Conservation (phyloP, 192 early-diverging fungal genomes). For the Geosiphon pyriformis region DNA sequence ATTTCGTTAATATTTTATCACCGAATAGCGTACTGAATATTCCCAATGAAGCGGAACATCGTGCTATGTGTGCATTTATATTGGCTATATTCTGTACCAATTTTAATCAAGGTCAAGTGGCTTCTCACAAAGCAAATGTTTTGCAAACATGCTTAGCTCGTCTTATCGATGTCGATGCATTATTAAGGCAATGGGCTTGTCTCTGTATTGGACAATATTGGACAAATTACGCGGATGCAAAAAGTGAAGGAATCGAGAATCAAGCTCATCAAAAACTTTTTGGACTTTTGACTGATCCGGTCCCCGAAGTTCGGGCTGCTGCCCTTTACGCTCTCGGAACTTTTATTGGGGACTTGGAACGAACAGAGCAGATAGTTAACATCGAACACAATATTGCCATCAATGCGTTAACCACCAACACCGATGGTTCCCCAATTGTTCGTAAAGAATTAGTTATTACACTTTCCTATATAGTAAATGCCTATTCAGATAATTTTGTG, state of each 20-base stretch:
- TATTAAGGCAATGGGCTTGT: slow-evolving; percentile 85
- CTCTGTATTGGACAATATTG: slow-evolving; percentile 84
- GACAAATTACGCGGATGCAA: slow-evolving; percentile 70
- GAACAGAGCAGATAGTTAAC: slow-evolving; percentile 61
- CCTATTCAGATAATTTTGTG: slow-evolving; percentile 61
- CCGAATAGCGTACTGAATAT: slow-evolving; percentile 65
- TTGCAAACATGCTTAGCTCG: slow-evolving; percentile 61
- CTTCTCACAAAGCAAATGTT: slow-evolving; percentile 68
- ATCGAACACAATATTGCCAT: slow-evolving; percentile 73
- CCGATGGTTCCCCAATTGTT: slow-evolving; percentile 87
- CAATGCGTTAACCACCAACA: slow-evolving; percentile 54
- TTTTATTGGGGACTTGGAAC: slow-evolving; percentile 65
- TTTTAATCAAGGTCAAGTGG: slow-evolving; percentile 76
- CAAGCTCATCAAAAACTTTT: slow-evolving; percentile 59
- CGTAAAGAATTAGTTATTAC: slow-evolving; percentile 79
- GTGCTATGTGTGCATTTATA: slow-evolving; percentile 95
- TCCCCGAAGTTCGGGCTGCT: slow-evolving; percentile 79
- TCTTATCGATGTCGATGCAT: slow-evolving; percentile 63
- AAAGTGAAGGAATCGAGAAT: slow-evolving; percentile 54
- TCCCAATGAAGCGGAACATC: slow-evolving; percentile 76
- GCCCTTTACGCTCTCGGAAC: slow-evolving; percentile 76
- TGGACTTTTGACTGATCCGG: slow-evolving; percentile 55
- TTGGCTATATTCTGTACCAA: slow-evolving; percentile 89
- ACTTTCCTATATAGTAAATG: slow-evolving; percentile 67
- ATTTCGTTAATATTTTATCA: slow-evolving; percentile 87